Evolutionary conservation across 2,329 filamentous ascomycete species (phyloP).

Genomic region (Cladosporium sp.): DNA sequence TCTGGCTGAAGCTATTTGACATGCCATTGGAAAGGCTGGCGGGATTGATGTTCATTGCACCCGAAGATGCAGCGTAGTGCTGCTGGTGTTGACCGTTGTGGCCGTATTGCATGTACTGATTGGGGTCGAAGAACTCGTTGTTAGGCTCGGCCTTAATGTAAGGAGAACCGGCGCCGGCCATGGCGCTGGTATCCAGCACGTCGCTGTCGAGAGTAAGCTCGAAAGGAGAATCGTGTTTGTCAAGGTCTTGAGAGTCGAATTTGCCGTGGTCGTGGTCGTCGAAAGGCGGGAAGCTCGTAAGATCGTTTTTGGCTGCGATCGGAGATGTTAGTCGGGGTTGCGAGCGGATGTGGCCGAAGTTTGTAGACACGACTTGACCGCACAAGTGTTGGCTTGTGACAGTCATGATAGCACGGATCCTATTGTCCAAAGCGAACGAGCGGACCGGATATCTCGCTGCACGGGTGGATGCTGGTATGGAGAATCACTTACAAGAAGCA

Average conservation of each 20-base stretch:
- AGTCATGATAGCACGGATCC: neutral
- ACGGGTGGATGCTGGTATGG: neutral
- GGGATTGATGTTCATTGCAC: conserved; percentile 69
- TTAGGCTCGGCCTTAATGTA: conserved; percentile 70
- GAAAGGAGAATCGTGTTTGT: conserved; percentile 39
- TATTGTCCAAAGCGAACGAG: neutral
- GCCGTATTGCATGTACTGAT: conserved; percentile 36
- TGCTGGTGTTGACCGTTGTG: conserved; percentile 29
- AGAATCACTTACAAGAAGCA: conserved; percentile 30
- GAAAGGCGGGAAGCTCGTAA: conserved; percentile 38
- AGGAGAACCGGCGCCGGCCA: conserved; percentile 58
- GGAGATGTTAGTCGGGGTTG: neutral
- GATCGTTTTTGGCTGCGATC: conserved; percentile 23
- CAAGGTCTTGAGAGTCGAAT: conserved; percentile 21
- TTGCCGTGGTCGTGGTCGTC: conserved; percentile 31
- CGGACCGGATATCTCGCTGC: neutral
- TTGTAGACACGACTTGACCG: neutral
- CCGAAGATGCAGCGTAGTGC: conserved; percentile 36
- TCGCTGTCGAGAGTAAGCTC: conserved; percentile 36
- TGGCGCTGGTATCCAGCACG: conserved; percentile 36
- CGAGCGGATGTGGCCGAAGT: neutral
- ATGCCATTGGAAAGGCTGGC: conserved; percentile 74
- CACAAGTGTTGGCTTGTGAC: neutral
- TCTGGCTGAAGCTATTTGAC: conserved; percentile 57
- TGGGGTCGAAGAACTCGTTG: conserved; percentile 61